phyloP scores from a whole-genome alignment of 2,329 filamentous ascomycete species.

The Aspergillus thermomutatus region DNA sequence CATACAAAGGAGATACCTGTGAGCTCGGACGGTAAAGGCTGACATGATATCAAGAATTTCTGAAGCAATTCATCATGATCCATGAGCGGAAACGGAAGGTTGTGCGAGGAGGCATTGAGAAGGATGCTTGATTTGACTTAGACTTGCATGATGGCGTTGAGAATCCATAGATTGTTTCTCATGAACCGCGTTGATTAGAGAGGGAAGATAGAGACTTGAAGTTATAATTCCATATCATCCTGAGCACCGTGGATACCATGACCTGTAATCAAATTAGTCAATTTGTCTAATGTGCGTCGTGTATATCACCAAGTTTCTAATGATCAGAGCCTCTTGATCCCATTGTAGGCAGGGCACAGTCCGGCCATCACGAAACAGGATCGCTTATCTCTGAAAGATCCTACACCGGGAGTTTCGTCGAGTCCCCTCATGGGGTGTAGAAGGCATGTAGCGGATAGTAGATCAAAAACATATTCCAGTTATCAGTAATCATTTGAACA shows the following conservation, averaged over 20 bases:
- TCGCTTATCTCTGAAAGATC: not conserved
- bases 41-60: not conserved
- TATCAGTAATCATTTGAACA: slow-evolving; percentile 20
- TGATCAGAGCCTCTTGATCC: not conserved
- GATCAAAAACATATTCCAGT: slow-evolving; percentile 12
- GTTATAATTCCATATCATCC: not conserved
- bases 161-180: not conserved
- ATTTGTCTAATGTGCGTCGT: not conserved
- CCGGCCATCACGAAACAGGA: not conserved
- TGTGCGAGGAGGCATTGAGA: not conserved
- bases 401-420: not conserved
- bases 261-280: not conserved
- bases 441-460: slow-evolving; percentile 16
- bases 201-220: not conserved
- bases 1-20: not conserved
- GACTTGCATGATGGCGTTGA: not conserved
- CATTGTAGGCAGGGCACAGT: not conserved
- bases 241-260: not conserved
- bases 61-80: not conserved
- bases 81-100: not conserved
- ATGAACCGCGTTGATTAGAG: not conserved
- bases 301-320: not conserved
- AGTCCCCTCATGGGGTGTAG: not conserved
- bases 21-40: not conserved
- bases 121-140: not conserved